Evolutionary conservation across 495 filamentous ascomycete species (phyloP).

Genomic region (Aspergillus kassunensis): DNA sequence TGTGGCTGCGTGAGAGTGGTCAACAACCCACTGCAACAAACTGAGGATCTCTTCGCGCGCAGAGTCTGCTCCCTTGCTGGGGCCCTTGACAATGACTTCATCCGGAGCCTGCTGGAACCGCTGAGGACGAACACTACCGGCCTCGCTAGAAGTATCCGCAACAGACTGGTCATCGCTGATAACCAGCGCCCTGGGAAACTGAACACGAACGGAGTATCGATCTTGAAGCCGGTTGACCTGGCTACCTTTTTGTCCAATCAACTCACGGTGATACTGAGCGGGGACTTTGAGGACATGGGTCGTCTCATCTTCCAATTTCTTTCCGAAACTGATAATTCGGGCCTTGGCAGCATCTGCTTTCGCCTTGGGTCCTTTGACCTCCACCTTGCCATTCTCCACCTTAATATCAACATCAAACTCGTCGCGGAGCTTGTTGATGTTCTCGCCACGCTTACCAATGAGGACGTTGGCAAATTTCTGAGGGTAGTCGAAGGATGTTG

Average conservation of each 20-base stretch:
- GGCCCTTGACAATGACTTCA: conserved; percentile 87
- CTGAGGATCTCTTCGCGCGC: conserved; percentile 86
- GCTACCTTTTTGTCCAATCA: conserved; percentile 61
- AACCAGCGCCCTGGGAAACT: conserved; percentile 76
- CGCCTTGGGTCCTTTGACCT: conserved; percentile 66
- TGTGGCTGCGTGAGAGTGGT: conserved; percentile 71
- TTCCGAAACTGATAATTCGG: conserved; percentile 69
- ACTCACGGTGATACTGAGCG: conserved; percentile 76
- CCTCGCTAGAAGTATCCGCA: conserved; percentile 67
- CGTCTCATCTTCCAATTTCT: conserved; percentile 81
- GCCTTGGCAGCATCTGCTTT: conserved; percentile 80
- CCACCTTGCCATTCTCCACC: conserved; percentile 67
- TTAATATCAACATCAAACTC: conserved; percentile 98
- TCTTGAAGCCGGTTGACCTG: conserved; percentile 70
- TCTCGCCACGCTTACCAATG: conserved; percentile 87
- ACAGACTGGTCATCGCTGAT: conserved; percentile 65
- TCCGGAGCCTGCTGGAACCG: conserved; percentile 73
- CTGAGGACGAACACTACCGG: conserved; percentile 53
- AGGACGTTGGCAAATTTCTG: conserved; percentile 90
- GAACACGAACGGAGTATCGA: conserved; percentile 86
- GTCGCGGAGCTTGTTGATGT: conserved; percentile 91
- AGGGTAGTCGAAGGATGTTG: conserved; percentile 82
- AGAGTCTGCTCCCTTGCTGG: conserved; percentile 84
- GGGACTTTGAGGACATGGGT: conserved; percentile 84
- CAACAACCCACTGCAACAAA: conserved; percentile 78